A percentile compares a stretch with the other conserved stretches of the same genome.
These are phyloP conservation scores for Sporothrix luriei DNA, from an alignment of 2,329 filamentous ascomycete genomes.

Conservation along the genomic window DNA sequence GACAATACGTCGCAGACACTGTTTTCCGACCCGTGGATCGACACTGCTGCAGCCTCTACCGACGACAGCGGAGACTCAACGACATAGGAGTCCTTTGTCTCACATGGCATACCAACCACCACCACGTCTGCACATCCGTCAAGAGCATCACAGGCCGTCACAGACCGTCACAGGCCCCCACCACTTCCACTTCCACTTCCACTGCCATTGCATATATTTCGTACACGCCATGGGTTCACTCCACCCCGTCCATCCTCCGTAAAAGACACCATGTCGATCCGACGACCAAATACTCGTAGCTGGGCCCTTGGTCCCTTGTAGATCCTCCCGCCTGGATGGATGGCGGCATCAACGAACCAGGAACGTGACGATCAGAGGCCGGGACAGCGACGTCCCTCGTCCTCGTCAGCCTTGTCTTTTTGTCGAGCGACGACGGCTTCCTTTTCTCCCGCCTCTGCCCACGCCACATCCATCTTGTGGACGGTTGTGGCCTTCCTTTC, in stretches of 20 bases:
- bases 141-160: slow-evolving; percentile 8
- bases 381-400: not conserved
- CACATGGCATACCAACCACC: not conserved
- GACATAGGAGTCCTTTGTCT: not conserved
- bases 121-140: not conserved
- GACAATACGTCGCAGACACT: no score
- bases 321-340: slow-evolving; percentile 4
- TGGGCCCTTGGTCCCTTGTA: not conserved
- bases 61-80: not conserved
- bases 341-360: not conserved
- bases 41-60: not conserved
- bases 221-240: no score
- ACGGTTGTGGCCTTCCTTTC: not conserved
- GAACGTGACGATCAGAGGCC: slow-evolving; percentile 3
- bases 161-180: no score
- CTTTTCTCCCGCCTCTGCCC: not conserved
- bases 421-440: not conserved
- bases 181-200: slow-evolving; percentile 8
- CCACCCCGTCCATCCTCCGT: not conserved
- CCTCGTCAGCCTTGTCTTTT: slow-evolving; percentile 21
- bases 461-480: not conserved
- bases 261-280: not conserved
- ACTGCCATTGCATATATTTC: no score
- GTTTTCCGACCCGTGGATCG: not conserved
- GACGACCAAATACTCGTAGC: not conserved